A percentile compares a stretch with the other conserved stretches of the same genome.
phyloP scores from a whole-genome alignment of 2,329 filamentous ascomycete species.

The Beauveria rudraprayagi region DNA sequence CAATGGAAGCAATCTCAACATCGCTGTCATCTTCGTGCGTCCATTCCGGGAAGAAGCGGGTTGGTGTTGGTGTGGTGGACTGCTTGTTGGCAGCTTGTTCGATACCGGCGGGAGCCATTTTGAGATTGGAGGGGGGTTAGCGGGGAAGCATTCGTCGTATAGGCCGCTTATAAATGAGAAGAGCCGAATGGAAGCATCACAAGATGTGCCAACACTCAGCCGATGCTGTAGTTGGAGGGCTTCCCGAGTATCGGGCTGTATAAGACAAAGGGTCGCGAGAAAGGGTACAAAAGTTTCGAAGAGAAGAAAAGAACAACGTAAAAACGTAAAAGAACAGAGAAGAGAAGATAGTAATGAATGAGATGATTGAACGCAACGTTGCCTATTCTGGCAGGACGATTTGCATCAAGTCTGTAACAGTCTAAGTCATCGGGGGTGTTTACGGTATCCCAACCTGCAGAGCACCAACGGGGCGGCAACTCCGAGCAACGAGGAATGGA shows the following conservation, averaged over 20 bases:
- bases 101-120: slow-evolving; percentile 3
- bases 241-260: not conserved
- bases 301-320: slow-evolving; percentile 5
- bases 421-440: not conserved
- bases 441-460: not conserved
- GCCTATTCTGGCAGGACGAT: slow-evolving; percentile 1
- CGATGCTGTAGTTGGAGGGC: not conserved
- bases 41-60: slow-evolving; percentile 2
- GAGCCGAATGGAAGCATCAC: slow-evolving; percentile 1
- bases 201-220: not conserved
- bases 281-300: not conserved
- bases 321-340: slow-evolving; percentile 15
- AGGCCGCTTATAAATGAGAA: not conserved
- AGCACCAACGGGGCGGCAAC: not conserved
- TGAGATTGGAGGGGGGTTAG: not conserved
- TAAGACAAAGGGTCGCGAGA: not conserved
- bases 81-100: not conserved
- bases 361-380: slow-evolving; percentile 10
- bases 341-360: slow-evolving; percentile 14
- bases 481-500: not conserved
- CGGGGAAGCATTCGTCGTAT: not conserved
- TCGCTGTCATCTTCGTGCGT: slow-evolving; percentile 8
- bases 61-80: not conserved
- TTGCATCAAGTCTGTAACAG: slow-evolving; percentile 11
- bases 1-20: slow-evolving; percentile 6